Evolutionary conservation across 192 early-diverging fungal species (phyloP), one percentile per base, ranked within the genome.

Genomic region (Coemansia sp.): DNA sequence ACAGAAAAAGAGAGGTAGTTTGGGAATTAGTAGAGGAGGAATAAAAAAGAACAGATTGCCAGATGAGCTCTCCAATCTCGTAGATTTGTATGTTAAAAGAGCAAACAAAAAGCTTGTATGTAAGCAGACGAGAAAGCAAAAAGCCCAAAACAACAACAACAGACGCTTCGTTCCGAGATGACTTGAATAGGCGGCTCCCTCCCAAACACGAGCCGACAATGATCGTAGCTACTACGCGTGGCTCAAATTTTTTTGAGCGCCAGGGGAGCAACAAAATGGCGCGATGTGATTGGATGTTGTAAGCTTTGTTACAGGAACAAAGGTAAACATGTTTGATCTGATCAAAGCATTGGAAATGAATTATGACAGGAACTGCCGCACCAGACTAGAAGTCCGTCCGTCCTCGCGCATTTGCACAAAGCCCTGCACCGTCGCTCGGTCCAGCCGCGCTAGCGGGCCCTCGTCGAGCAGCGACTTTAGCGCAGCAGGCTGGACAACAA

Each of bases 401-500:
- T 98, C 97, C n/a, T 90, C 89, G 41, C 97, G 88, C 86, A 90
- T 91, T 69, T 89, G 88, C 41, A 98, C 87, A 76, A 94, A 97
- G n/a, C 92, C 92, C 65, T 91, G 89, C n/a, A 98, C 74, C 11
- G 89, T 87, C 52, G 85, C 79, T n/a, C 89, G 80, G 46, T 96
- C 95, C 33, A 96, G 87, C 39, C 90, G 89, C 34, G 91, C 89
- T 31, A 98, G 85, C 46, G 91, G 87, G 3, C 95, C 94, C 69
- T 97, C 94, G 36, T 90, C 90, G 40, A 99, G 81, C 34, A 98
- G 87, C 16, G 94, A 92, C 70, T 91, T 90, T 27, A 99, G 81
- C 53, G 94, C 95, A 63, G 95, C 92, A 22, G 96, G 93, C 74
- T 93, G 93, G 22, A 96, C 95, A 33, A 97, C 77, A 71, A 95